A percentile compares a stretch with the other conserved stretches of the same genome.
These are phyloP conservation scores for Cryptomeria japonica DNA, from an alignment of 75 land plant genomes.

Conservation along the genomic window DNA sequence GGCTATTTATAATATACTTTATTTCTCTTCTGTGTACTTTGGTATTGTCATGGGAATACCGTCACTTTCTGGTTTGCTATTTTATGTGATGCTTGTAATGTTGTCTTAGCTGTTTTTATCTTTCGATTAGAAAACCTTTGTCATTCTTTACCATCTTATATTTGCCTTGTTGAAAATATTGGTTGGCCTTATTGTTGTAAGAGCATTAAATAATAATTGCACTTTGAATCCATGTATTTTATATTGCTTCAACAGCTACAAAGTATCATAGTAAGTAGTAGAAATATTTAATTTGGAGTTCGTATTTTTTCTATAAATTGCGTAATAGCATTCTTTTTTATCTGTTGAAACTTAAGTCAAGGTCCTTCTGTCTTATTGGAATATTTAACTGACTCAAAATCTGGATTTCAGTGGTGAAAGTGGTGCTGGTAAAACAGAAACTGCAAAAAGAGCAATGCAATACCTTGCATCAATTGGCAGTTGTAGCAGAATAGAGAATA, in stretches of 20 bases:
- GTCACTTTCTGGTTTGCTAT: not conserved
- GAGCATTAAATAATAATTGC: not conserved
- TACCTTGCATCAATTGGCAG: constrained; percentile 87
- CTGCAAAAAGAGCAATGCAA: constrained; percentile 94
- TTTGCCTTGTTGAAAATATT: not conserved
- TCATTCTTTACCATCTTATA: not conserved
- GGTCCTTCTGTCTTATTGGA: not conserved
- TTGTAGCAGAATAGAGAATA: constrained; percentile 76
- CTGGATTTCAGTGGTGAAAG: constrained; percentile 81
- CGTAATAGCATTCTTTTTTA: not conserved
- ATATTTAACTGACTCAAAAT: not conserved
- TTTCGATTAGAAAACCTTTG: not conserved
- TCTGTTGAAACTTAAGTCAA: not conserved
- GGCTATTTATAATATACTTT: too few species aligned
- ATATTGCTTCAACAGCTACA: not conserved
- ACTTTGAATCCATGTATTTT: not conserved
- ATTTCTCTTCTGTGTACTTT: not conserved
- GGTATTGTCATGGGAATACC: not conserved
- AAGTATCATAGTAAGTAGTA: not conserved
- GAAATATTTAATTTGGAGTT: not conserved
- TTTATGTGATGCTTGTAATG: not conserved
- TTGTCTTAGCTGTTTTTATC: not conserved
- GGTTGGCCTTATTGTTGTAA: not conserved
- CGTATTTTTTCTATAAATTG: not conserved
- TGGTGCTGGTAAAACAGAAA: constrained; percentile 94